Evolutionary conservation across 2,329 filamentous ascomycete species (phyloP).

Genomic region (Aspergillus sp.): DNA sequence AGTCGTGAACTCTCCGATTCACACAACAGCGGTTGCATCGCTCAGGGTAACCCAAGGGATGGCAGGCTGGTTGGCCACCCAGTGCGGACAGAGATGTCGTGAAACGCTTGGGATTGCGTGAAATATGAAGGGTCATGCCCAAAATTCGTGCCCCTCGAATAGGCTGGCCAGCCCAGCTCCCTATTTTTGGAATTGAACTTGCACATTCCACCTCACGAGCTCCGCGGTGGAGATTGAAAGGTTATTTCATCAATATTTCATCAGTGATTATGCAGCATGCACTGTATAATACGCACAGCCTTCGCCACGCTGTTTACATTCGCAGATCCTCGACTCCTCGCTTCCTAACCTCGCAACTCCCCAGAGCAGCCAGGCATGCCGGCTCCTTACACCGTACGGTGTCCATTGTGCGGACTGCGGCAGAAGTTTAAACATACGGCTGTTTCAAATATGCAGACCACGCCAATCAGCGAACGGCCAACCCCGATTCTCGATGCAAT

Average conservation of each 20-base stretch:
- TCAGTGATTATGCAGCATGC: too few species aligned
- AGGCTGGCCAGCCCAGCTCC: background rate
- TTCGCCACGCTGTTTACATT: background rate
- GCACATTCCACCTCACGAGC: background rate
- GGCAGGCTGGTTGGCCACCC: background rate
- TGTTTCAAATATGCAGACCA: background rate
- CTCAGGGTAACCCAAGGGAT: background rate
- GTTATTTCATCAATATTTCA: too few species aligned
- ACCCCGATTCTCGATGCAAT: background rate
- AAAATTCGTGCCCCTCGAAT: background rate
- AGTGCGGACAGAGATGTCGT: background rate
- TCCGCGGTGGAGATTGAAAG: background rate
- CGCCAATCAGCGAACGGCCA: background rate
- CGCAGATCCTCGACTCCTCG: background rate
- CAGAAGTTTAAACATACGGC: background rate
- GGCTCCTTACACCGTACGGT: background rate
- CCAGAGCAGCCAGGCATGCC: background rate
- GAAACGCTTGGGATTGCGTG: background rate
- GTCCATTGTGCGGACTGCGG: background rate
- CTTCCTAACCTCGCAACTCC: background rate
- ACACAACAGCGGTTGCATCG: background rate
- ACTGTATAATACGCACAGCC: background rate
- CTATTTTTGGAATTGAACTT: background rate
- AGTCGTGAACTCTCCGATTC: background rate
- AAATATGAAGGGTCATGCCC: slow-evolving; percentile 6